Percentiles rank a stretch among this genome's conserved stretches.
These are phyloP conservation scores for Naganishia sp. DNA, from an alignment of 1,284 basidiomycete genomes.

Conservation along the genomic window DNA sequence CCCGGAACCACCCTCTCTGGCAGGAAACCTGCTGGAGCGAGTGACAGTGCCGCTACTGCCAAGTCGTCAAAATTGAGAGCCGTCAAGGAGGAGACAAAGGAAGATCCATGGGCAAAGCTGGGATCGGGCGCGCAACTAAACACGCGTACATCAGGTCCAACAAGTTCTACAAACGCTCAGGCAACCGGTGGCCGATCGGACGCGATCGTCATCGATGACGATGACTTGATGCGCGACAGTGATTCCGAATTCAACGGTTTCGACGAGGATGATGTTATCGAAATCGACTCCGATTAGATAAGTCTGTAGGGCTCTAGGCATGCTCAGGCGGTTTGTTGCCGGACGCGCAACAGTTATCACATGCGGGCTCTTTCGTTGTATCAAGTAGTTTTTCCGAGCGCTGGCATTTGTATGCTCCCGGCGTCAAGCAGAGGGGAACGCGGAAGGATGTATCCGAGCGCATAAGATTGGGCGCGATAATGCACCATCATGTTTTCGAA, in stretches of 20 bases:
- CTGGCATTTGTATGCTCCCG: too few relatives aligned
- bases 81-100: slow-evolving; percentile 38
- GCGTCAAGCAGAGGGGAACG: too few relatives aligned
- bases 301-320: neutral
- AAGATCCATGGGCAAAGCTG: slow-evolving; percentile 52
- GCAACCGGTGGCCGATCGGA: slow-evolving; percentile 37
- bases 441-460: too few relatives aligned
- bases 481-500: too few relatives aligned
- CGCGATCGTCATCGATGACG: slow-evolving; percentile 50
- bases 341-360: too few relatives aligned
- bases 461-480: too few relatives aligned
- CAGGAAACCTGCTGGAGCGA: slow-evolving; percentile 22
- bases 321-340: too few relatives aligned
- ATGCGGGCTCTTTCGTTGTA: slow-evolving; percentile 8
- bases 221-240: slow-evolving; percentile 41
- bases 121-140: slow-evolving; percentile 46
- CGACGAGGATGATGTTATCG: slow-evolving; percentile 49
- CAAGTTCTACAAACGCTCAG: slow-evolving; percentile 18
- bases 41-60: slow-evolving; percentile 14
- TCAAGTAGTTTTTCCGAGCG: neutral
- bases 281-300: slow-evolving; percentile 49
- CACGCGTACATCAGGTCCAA: slow-evolving; percentile 27
- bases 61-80: slow-evolving; percentile 23
- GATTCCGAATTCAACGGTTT: slow-evolving; percentile 33
- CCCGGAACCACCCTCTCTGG: slow-evolving; percentile 45